Conservation (phyloP, 495 filamentous ascomycete genomes). For the Mycothermus thermophilus region DNA sequence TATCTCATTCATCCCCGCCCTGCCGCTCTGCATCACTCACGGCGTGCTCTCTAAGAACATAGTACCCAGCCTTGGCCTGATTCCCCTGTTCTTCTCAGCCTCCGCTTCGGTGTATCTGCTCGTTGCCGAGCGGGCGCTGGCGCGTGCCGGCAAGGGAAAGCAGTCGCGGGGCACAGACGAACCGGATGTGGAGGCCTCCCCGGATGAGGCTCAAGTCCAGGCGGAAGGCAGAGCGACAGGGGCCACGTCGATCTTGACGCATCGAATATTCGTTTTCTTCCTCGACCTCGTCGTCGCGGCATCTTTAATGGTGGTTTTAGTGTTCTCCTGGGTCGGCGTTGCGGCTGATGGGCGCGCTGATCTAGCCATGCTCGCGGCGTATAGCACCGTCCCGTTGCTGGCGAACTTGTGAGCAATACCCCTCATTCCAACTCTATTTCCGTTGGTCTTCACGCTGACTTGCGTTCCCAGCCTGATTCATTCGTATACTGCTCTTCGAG, state of each 20-base stretch:
- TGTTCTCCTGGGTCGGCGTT: constrained; percentile 24
- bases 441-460: not conserved
- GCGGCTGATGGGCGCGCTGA: constrained; percentile 8
- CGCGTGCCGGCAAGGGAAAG: not conserved
- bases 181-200: not conserved
- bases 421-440: not conserved
- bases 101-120: constrained; percentile 16
- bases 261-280: constrained; percentile 27
- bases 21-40: constrained; percentile 31
- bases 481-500: constrained; percentile 24
- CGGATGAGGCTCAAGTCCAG: constrained; percentile 5
- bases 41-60: constrained; percentile 24
- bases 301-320: constrained; percentile 23
- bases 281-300: constrained; percentile 23
- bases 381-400: constrained; percentile 27
- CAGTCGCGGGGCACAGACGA: not conserved
- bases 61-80: constrained; percentile 27
- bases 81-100: constrained; percentile 27
- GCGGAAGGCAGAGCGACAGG: not conserved
- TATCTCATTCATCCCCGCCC: constrained; percentile 39
- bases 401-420: constrained; percentile 30
- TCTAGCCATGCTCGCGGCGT: constrained; percentile 28
- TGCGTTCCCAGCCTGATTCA: constrained; percentile 20
- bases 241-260: constrained; percentile 10
- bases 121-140: not conserved